Evolutionary conservation across 352 stramenopile genomes (phyloP).

Genomic region (Peronosclerospora sorghi): DNA sequence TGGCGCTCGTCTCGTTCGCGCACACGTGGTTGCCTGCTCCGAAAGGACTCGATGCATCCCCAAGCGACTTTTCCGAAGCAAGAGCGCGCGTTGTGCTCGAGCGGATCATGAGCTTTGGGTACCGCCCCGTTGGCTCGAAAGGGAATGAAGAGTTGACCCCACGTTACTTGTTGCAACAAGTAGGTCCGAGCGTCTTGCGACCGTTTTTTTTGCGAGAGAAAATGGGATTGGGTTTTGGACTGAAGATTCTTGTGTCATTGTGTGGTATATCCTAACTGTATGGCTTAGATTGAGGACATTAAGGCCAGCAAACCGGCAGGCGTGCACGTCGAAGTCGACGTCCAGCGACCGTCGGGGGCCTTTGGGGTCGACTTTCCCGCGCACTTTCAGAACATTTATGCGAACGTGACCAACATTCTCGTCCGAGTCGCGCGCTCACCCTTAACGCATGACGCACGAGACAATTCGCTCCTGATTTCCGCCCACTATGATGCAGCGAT

Average conservation of each 20-base stretch:
- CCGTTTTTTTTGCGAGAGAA: not conserved
- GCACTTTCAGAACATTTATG: slow-evolving; percentile 80
- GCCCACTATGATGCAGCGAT: slow-evolving; percentile 75
- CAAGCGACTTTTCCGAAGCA: slow-evolving; percentile 36
- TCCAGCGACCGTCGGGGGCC: slow-evolving; percentile 54
- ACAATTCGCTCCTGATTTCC: slow-evolving; percentile 60
- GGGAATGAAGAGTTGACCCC: slow-evolving; percentile 62
- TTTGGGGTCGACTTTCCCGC: slow-evolving; percentile 71
- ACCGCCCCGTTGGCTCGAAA: slow-evolving; percentile 45
- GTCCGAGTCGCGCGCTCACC: slow-evolving; percentile 42
- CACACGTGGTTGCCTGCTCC: slow-evolving; percentile 50
- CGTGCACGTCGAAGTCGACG: slow-evolving; percentile 41
- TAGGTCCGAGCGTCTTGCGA: slow-evolving; percentile 4
- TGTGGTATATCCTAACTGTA: slow-evolving; percentile 1
- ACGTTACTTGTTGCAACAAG: slow-evolving; percentile 38
- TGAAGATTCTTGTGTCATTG: no score
- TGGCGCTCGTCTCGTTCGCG: slow-evolving; percentile 26
- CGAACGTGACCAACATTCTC: slow-evolving; percentile 75
- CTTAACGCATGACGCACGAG: slow-evolving; percentile 16
- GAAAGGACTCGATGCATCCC: slow-evolving; percentile 23
- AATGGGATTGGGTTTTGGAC: not conserved
- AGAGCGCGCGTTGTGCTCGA: slow-evolving; percentile 49
- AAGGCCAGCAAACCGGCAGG: slow-evolving; percentile 18
- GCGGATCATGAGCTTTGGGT: slow-evolving; percentile 62
- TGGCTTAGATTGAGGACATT: slow-evolving; percentile 44